Conservation (phyloP, 2,329 filamentous ascomycete species). For the Tolypocladium ophioglossoides region DNA sequence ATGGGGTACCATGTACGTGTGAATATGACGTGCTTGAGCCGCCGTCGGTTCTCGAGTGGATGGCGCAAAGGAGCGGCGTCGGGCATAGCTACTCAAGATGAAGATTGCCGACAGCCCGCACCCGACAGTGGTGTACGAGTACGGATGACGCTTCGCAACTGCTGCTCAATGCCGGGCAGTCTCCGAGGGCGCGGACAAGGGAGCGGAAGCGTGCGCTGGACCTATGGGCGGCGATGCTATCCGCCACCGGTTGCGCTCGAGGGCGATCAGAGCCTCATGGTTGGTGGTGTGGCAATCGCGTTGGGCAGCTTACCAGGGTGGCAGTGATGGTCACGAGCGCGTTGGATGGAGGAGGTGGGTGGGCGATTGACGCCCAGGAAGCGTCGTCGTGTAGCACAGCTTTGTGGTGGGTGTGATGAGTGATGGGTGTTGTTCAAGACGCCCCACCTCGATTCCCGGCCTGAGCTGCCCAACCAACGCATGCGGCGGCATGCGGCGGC, state of each 20-base stretch:
- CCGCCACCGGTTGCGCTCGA: neutral
- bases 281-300: constrained; percentile 1
- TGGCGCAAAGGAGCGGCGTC: neutral
- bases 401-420: neutral
- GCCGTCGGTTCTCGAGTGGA: neutral
- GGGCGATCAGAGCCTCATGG: neutral
- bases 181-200: neutral
- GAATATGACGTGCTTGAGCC: neutral
- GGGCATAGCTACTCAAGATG: neutral
- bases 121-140: no score
- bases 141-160: neutral
- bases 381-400: neutral
- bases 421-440: neutral
- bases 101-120: neutral
- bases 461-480: neutral
- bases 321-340: neutral
- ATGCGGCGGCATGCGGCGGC: neutral
- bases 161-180: neutral
- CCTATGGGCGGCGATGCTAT: neutral
- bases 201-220: neutral
- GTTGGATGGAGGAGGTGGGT: neutral
- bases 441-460: neutral
- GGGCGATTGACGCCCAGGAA: neutral
- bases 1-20: neutral
- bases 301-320: neutral